These are phyloP conservation scores for Blastosporella zonata DNA, from an alignment of 1,284 basidiomycete genomes.

Conservation along the genomic window DNA sequence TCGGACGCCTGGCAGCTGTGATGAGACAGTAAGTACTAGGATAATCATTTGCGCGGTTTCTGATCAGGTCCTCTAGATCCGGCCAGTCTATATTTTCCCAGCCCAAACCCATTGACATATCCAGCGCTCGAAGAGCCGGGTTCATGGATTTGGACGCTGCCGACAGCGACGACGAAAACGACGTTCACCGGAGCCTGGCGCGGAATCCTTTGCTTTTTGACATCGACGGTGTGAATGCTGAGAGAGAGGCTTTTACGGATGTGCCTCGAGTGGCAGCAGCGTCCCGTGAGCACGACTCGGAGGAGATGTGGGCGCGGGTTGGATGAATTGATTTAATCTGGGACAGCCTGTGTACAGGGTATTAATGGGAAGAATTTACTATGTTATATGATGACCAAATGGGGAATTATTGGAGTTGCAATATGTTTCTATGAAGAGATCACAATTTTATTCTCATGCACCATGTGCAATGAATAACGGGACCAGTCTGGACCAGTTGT, in stretches of 20 bases:
- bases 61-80: constrained; percentile 51
- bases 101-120: constrained; percentile 89
- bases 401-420: constrained; percentile 9
- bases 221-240: constrained; percentile 28
- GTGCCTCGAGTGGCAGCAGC: constrained; percentile 55
- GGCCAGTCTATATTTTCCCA: constrained; percentile 92
- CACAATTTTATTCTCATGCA: constrained; percentile 17
- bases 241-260: constrained; percentile 36
- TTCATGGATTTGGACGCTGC: constrained; percentile 73
- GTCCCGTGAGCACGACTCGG: constrained; percentile 52
- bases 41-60: neutral
- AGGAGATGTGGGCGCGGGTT: constrained; percentile 73
- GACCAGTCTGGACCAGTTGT: no score
- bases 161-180: constrained; percentile 66
- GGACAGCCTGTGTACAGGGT: constrained; percentile 8
- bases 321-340: constrained; percentile 39
- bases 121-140: constrained; percentile 66
- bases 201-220: constrained; percentile 58
- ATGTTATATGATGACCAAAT: constrained; percentile 1
- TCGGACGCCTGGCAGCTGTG: constrained; percentile 83
- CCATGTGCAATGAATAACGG: constrained; percentile 15
- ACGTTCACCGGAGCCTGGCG: constrained; percentile 52
- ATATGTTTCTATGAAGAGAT: constrained; percentile 11
- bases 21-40: constrained; percentile 70
- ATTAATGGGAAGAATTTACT: constrained; percentile 2